Evolutionary conservation across 345 rosid genomes (phyloP).

Genomic region (Litchi chinensis): DNA sequence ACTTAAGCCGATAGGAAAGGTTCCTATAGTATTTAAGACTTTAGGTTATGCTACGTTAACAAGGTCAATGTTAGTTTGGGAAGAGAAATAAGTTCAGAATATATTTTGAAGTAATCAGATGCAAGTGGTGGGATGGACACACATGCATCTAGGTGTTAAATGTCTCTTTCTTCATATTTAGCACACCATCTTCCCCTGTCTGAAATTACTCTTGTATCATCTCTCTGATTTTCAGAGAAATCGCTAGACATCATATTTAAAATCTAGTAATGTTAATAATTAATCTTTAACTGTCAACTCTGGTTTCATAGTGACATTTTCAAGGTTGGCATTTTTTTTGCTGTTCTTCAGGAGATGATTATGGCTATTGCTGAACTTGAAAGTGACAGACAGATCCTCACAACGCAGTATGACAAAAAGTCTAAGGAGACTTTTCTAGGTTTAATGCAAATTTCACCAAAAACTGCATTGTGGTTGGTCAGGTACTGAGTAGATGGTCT

Average conservation of each 20-base stretch:
- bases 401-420: slow-evolving; percentile 61
- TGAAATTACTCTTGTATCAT: background rate
- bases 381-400: slow-evolving; percentile 85
- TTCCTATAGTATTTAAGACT: too few relatives aligned
- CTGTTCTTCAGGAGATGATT: slow-evolving; percentile 73
- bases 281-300: background rate
- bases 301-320: slow-evolving; percentile 5
- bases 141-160: background rate
- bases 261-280: background rate
- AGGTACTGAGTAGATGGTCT: slow-evolving; percentile 46
- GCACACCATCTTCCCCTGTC: background rate
- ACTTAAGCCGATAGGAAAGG: too few relatives aligned
- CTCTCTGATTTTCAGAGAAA: background rate
- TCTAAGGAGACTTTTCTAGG: slow-evolving; percentile 71
- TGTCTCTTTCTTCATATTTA: background rate
- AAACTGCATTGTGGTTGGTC: slow-evolving; percentile 70
- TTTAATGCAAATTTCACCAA: slow-evolving; percentile 72
- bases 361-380: slow-evolving; percentile 88
- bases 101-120: background rate
- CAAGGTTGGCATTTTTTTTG: slow-evolving; percentile 14
- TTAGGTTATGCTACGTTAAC: too few relatives aligned
- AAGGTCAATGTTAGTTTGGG: background rate
- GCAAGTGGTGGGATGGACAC: background rate
- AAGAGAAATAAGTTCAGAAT: background rate
- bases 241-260: background rate